A percentile compares a stretch with the other conserved stretches of the same genome.
Conservation (phyloP, 2,329 filamentous ascomycete genomes). For the Penicillium sp. region DNA sequence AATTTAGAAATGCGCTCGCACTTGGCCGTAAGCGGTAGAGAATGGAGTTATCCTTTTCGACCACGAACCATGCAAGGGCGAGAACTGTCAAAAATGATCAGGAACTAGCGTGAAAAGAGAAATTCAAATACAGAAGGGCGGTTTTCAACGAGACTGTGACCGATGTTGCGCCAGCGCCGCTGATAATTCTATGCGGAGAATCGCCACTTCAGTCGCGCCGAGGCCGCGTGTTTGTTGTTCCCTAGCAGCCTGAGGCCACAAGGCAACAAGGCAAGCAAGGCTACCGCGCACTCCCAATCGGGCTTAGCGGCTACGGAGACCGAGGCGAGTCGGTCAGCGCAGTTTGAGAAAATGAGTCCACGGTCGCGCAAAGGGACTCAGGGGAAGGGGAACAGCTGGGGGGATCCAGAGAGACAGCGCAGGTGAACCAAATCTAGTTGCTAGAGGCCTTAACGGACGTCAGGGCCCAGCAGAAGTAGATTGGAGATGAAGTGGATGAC, state of each 20-base stretch:
- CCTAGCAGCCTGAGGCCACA: slow-evolving; percentile 10
- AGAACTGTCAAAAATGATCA: not conserved
- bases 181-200: slow-evolving; percentile 7
- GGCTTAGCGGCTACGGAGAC: slow-evolving; percentile 21
- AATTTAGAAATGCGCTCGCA: slow-evolving; percentile 9
- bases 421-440: slow-evolving; percentile 3
- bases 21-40: slow-evolving; percentile 14
- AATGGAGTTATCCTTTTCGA: slow-evolving; percentile 8
- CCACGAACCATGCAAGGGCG: slow-evolving; percentile 13
- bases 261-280: slow-evolving; percentile 8
- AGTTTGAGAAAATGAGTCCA: slow-evolving; percentile 16
- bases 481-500: slow-evolving; percentile 20
- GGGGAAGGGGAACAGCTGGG: slow-evolving; percentile 12
- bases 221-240: slow-evolving; percentile 22
- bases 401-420: slow-evolving; percentile 5
- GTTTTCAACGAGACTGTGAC: not conserved
- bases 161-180: slow-evolving; percentile 11
- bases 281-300: slow-evolving; percentile 7
- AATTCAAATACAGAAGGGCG: not conserved
- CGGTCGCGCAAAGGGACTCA: slow-evolving; percentile 17
- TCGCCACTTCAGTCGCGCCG: slow-evolving; percentile 17
- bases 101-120: not conserved
- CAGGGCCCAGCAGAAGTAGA: slow-evolving; percentile 11
- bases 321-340: slow-evolving; percentile 19
- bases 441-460: slow-evolving; percentile 5